Percentiles rank a stretch among this genome's conserved stretches.
Conservation (phyloP, 116 monocot genomes). For the Trichopus zeylanicus region DNA sequence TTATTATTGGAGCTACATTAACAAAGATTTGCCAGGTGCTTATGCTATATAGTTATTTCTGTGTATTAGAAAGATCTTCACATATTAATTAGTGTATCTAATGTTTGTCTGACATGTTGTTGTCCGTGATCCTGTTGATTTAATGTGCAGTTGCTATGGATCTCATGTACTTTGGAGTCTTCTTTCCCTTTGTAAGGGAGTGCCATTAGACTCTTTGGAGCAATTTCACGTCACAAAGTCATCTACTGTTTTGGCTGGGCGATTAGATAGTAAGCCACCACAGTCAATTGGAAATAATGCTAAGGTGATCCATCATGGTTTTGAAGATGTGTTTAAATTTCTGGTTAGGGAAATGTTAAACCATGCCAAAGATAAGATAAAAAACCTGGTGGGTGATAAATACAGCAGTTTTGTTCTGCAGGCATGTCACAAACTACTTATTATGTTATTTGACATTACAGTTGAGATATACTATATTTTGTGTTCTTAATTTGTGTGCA, state of each 20-base stretch:
- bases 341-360: conserved; percentile 53
- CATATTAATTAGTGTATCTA: background rate
- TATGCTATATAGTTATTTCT: background rate
- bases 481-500: conserved; percentile 17
- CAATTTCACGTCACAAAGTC: conserved; percentile 65
- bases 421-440: conserved; percentile 23
- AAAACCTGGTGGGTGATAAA: conserved; percentile 41
- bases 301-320: conserved; percentile 33
- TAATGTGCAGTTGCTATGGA: conserved; percentile 71
- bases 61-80: background rate
- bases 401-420: conserved; percentile 87
- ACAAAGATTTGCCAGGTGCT: conserved; percentile 63
- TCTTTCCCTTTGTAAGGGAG: conserved; percentile 84
- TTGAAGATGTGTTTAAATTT: conserved; percentile 48
- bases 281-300: conserved; percentile 11
- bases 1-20: conserved; percentile 57
- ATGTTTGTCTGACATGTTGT: conserved; percentile 41
- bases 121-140: conserved; percentile 39
- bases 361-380: conserved; percentile 43
- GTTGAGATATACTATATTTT: background rate
- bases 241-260: conserved; percentile 48
- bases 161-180: conserved; percentile 92
- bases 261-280: conserved; percentile 37
- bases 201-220: conserved; percentile 51
- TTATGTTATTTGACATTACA: background rate